Evolutionary conservation across 2,329 filamentous ascomycete species (phyloP), one percentile per base, ranked within the genome.

Genomic region (Raffaelea arxii): DNA sequence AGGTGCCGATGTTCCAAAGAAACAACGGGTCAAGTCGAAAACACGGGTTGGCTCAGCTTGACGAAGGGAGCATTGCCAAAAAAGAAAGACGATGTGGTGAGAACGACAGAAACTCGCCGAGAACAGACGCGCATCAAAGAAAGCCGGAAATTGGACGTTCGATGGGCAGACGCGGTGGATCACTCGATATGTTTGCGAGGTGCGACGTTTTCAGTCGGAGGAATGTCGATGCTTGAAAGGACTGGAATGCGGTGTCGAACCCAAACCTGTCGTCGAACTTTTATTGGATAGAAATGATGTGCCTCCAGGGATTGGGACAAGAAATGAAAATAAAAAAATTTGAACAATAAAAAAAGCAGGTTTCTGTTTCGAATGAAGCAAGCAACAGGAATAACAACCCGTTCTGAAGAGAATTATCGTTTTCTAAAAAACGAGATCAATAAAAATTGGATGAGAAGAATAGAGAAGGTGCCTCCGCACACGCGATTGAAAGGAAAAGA

Each of bases 1-100:
- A 42, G 38, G 44, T 18, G 45, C 44, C 37, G 49, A 43, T 50
- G 49, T 46, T 41, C 49, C 44, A 49, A 32, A 54, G 59, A 59
- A 62, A 59, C 57, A 61, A 62, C 58, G 59, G 60, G 55, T 56
- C 58, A 58, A 62, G 59, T 57, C 54, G 54, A 69, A n/a, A n/a
- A n/a, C 66, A 65, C 67, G 63, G 64, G 55, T 61, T 58, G 62
- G 24, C 62, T 56, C 62, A 65, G 62, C 56, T 63, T 65, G 69
- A 69, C 65, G 61, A 65, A 57, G 56, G 48, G 47, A 43, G 41
- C 47, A 51, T 49, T 48, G 42, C 44, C 42, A 37, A 48, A 59
- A 54, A 54, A 55, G 51, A 56, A 53, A 54, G 52, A 51, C 46
- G 36, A 54, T 57, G 9, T 57, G 50, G 25, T 24, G 43, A 52